These are phyloP conservation scores for Podaxis sp. DNA, from an alignment of 768 basidiomycete genomes.

Conservation along the genomic window DNA sequence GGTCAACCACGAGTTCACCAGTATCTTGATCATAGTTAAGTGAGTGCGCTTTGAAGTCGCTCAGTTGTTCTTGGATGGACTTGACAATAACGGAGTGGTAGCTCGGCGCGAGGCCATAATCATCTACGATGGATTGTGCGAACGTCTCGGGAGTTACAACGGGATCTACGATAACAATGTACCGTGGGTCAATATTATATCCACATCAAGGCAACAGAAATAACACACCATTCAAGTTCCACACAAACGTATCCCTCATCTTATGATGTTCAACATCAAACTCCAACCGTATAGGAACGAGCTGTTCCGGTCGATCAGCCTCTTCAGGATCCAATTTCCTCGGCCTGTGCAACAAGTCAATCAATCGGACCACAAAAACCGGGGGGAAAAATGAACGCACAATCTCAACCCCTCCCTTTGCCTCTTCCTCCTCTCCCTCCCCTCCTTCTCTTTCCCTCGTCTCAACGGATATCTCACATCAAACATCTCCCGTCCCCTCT, in stretches of 20 bases:
- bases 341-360: conserved; percentile 38
- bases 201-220: conserved; percentile 11
- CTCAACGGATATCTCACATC: conserved; percentile 44
- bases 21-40: conserved; percentile 47
- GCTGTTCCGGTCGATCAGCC: conserved; percentile 65
- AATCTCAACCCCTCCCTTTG: conserved; percentile 68
- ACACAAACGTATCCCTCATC: conserved; percentile 94
- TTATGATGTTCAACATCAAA: conserved; percentile 93
- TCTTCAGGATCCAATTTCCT: conserved; percentile 51
- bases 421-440: conserved; percentile 45
- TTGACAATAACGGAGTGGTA: conserved; percentile 70
- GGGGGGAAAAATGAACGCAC: conserved; percentile 45
- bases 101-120: conserved; percentile 69
- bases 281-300: conserved; percentile 94
- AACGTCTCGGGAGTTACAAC: conserved; percentile 87
- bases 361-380: conserved; percentile 6
- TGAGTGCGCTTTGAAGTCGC: conserved; percentile 71
- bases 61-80: conserved; percentile 84
- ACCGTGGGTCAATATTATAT: background rate
- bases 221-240: conserved; percentile 88
- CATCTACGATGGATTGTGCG: conserved; percentile 87
- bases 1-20: conserved; percentile 21
- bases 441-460: conserved; percentile 20
- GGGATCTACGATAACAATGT: conserved; percentile 52
- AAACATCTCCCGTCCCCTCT: conserved; percentile 44